Evolutionary conservation across 495 filamentous ascomycete genomes (phyloP).

Genomic region (Parathielavia hyrcaniae): DNA sequence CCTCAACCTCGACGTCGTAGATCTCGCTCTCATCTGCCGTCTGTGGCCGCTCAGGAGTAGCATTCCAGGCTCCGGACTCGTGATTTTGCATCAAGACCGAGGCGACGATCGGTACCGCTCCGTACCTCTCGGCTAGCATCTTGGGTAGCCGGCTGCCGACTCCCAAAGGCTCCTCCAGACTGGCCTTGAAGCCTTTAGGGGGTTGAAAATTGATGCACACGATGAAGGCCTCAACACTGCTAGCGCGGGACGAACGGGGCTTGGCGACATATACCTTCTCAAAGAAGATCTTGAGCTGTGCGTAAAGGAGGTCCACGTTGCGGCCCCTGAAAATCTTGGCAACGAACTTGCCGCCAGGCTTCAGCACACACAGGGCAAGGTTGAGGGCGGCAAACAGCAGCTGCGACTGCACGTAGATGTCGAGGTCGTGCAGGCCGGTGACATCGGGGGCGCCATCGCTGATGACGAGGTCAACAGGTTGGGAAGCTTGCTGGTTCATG

Average conservation of each 20-base stretch:
- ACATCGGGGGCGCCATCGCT: conserved; percentile 96
- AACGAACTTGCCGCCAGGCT: conserved; percentile 90
- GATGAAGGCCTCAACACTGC: conserved; percentile 92
- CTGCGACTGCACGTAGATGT: conserved; percentile 96
- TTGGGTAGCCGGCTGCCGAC: conserved; percentile 47
- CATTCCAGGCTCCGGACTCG: conserved; percentile 40
- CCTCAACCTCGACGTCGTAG: conserved; percentile 50
- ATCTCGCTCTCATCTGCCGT: conserved; percentile 52
- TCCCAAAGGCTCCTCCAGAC: conserved; percentile 60
- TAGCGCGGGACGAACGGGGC: conserved; percentile 83
- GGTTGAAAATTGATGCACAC: conserved; percentile 83
- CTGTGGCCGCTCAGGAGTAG: conserved; percentile 11
- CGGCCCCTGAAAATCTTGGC: conserved; percentile 95
- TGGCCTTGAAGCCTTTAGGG: conserved; percentile 56
- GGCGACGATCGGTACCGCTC: conserved; percentile 37
- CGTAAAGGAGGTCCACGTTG: conserved; percentile 87
- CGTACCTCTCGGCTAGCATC: conserved; percentile 33
- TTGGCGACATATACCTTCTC: conserved; percentile 84
- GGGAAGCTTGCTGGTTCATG: conserved; percentile 45
- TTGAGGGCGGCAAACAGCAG: conserved; percentile 90
- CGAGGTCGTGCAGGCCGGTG: conserved; percentile 90
- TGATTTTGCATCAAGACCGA: conserved; percentile 36
- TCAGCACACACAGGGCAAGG: conserved; percentile 81
- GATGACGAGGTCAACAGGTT: conserved; percentile 84
- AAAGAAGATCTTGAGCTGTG: conserved; percentile 87